Conservation (phyloP, 352 stramenopile species). For the Achlya hypogyna region DNA sequence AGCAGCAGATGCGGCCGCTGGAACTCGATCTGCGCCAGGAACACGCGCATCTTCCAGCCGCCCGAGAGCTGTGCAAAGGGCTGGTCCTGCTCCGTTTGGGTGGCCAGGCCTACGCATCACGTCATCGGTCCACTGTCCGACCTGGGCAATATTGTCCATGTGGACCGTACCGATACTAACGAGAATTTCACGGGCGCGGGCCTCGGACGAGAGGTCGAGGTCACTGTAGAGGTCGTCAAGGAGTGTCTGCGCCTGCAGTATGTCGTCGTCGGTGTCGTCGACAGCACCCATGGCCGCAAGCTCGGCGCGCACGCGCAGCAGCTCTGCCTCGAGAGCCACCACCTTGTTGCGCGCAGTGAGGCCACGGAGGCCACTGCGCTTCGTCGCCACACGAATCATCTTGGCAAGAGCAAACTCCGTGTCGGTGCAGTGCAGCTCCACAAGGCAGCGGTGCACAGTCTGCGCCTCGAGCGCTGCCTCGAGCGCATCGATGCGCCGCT, state of each 20-base stretch:
- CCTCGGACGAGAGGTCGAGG: constrained; percentile 46
- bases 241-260: constrained; percentile 32
- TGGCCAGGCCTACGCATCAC: constrained; percentile 56
- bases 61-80: constrained; percentile 40
- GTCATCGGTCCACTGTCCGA: background rate
- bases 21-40: constrained; percentile 49
- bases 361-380: constrained; percentile 40
- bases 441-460: background rate
- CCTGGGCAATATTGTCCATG: background rate
- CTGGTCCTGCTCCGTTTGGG: constrained; percentile 60
- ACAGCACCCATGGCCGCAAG: constrained; percentile 27
- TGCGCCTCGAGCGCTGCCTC: constrained; percentile 24
- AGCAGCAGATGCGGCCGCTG: constrained; percentile 85
- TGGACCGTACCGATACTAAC: constrained; percentile 27
- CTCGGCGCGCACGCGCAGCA: constrained; percentile 24
- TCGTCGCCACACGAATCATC: constrained; percentile 33
- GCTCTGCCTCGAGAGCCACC: constrained; percentile 28
- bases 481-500: constrained; percentile 31
- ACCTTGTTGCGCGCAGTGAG: constrained; percentile 36
- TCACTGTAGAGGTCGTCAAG: constrained; percentile 37
- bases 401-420: constrained; percentile 30
- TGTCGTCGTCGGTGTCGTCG: constrained; percentile 25
- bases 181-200: constrained; percentile 36
- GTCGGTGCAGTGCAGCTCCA: constrained; percentile 20
- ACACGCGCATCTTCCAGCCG: constrained; percentile 53